These are phyloP conservation scores for Diophrys appendiculata DNA, from an alignment of 73 alveolate species.

Conservation along the genomic window DNA sequence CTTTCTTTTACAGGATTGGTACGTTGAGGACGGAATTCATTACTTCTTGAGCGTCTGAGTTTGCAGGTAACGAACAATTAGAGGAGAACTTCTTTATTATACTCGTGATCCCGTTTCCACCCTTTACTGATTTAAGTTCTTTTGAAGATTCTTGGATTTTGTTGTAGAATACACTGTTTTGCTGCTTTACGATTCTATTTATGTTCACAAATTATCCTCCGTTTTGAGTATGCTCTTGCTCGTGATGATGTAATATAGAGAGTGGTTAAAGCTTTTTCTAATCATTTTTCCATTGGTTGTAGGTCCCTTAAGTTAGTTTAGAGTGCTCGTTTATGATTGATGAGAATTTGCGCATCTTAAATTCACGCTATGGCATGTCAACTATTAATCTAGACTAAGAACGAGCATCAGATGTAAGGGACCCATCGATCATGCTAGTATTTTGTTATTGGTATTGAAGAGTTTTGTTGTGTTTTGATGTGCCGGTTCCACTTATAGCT, in stretches of 20 bases:
- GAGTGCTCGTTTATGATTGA: background rate
- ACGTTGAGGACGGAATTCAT: too few species aligned
- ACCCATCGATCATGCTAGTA: too few species aligned
- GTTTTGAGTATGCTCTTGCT: too few species aligned
- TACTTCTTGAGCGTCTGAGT: too few species aligned
- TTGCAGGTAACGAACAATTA: too few species aligned
- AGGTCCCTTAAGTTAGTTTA: too few species aligned
- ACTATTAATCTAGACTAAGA: background rate
- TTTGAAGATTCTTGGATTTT: background rate
- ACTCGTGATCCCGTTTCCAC: background rate
- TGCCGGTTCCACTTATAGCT: too few species aligned
- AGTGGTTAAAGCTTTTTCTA: background rate
- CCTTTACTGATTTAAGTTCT: background rate
- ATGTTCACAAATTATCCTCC: background rate
- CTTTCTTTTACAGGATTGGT: too few species aligned
- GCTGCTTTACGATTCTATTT: background rate
- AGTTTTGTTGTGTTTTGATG: too few species aligned
- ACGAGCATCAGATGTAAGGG: constrained; percentile 26
- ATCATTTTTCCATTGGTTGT: background rate
- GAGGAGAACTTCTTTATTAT: too few species aligned
- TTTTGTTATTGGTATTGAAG: too few species aligned
- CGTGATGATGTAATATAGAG: background rate
- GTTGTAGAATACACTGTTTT: background rate
- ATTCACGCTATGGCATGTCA: background rate
- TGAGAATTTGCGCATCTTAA: background rate